Evolutionary conservation across 148 eudicot genomes (phyloP).

Genomic region (Pharnaceum exiguum): DNA sequence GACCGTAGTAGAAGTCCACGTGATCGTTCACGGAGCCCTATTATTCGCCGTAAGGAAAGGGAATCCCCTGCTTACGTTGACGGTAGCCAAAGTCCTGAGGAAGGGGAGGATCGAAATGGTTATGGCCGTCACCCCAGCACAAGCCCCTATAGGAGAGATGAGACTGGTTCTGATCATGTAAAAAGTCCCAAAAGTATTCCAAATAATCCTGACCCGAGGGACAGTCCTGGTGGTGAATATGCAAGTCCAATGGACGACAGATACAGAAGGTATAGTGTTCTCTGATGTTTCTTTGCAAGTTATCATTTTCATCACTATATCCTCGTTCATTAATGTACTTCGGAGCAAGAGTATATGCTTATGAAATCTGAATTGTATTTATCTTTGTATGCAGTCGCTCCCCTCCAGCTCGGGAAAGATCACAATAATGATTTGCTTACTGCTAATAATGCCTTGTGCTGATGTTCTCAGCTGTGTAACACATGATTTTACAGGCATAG

Average conservation of each 20-base stretch:
- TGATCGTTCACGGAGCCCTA: no score
- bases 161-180: constrained; percentile 39
- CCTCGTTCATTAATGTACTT: neutral
- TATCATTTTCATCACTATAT: neutral
- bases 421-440: constrained; percentile 23
- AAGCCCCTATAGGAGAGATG: constrained; percentile 20
- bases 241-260: constrained; percentile 38
- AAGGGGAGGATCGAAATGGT: constrained; percentile 40
- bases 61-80: constrained; percentile 30
- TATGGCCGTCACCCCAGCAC: constrained; percentile 31
- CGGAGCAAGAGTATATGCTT: neutral
- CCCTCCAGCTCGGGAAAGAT: constrained; percentile 35
- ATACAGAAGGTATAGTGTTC: constrained; percentile 39
- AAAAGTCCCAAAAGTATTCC: constrained; percentile 33
- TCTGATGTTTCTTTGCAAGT: neutral
- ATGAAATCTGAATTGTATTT: neutral
- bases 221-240: constrained; percentile 39
- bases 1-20: constrained; percentile 32
- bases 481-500: no score
- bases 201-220: constrained; percentile 26
- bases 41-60: constrained; percentile 23
- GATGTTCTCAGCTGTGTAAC: neutral
- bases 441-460: neutral
- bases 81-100: constrained; percentile 28
- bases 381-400: constrained; percentile 30